These are phyloP conservation scores for Guadua angustifolia DNA, from an alignment of 176 grass and related monocot genomes.

Conservation along the genomic window DNA sequence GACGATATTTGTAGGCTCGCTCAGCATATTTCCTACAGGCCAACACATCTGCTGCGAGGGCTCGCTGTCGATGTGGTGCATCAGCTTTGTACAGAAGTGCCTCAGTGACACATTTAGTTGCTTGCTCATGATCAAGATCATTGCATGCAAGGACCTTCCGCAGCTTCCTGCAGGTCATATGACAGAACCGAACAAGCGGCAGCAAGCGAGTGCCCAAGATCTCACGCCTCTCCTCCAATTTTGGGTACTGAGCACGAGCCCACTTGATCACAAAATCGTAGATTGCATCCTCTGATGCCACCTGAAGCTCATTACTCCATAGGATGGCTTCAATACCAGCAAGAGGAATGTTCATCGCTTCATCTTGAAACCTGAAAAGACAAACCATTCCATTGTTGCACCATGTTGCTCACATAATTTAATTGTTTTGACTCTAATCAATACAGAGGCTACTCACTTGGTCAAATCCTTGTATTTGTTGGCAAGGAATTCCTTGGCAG, in stretches of 20 bases:
- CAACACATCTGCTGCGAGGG: slow-evolving; percentile 67
- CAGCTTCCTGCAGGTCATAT: slow-evolving; percentile 89
- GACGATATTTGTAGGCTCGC: slow-evolving; percentile 92
- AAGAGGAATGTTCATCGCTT: slow-evolving; percentile 82
- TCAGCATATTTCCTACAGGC: slow-evolving; percentile 63
- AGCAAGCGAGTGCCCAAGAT: slow-evolving; percentile 69
- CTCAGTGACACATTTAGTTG: slow-evolving; percentile 72
- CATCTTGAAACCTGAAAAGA: slow-evolving; percentile 80
- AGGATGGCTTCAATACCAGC: slow-evolving; percentile 83
- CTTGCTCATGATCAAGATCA: slow-evolving; percentile 80
- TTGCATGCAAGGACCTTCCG: slow-evolving; percentile 80
- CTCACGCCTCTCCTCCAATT: slow-evolving; percentile 84
- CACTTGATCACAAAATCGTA: slow-evolving; percentile 94
- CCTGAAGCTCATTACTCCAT: slow-evolving; percentile 85
- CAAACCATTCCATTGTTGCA: slow-evolving; percentile 40
- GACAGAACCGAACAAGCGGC: slow-evolving; percentile 71
- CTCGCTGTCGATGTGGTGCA: slow-evolving; percentile 72
- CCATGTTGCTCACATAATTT: not conserved
- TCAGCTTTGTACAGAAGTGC: slow-evolving; percentile 91
- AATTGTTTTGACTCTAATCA: not conserved
- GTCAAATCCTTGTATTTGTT: slow-evolving; percentile 84
- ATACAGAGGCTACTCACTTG: slow-evolving; percentile 66
- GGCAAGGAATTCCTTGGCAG: slow-evolving; percentile 93
- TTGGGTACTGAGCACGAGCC: slow-evolving; percentile 73
- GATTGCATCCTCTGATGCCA: slow-evolving; percentile 93